Conservation (phyloP, 2,329 filamentous ascomycete species). For the Trichophyton schoenleinii region DNA sequence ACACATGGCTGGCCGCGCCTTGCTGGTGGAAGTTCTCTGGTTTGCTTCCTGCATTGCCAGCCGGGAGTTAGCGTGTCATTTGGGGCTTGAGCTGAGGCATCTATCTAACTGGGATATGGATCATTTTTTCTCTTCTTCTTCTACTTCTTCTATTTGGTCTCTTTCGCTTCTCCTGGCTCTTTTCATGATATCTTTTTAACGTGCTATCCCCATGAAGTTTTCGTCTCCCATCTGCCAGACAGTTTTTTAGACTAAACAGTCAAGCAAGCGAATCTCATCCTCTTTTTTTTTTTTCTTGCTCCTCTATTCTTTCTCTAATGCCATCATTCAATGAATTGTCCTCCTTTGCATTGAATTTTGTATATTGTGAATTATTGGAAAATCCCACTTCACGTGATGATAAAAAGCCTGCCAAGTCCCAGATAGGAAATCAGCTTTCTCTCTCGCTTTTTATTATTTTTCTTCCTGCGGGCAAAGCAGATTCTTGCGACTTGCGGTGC, state of each 20-base stretch:
- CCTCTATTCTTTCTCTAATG: neutral
- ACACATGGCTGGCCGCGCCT: too few species aligned
- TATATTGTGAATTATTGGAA: neutral
- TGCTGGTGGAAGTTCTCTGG: neutral
- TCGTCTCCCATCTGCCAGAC: neutral
- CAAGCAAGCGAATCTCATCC: neutral
- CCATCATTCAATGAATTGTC: neutral
- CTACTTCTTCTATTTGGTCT: neutral
- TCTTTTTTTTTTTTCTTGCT: neutral
- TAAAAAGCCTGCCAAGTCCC: constrained; percentile 1
- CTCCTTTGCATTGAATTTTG: neutral
- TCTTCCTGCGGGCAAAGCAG: neutral
- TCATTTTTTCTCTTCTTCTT: neutral
- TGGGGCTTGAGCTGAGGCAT: neutral
- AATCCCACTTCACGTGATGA: constrained; percentile 4
- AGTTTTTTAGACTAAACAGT: neutral
- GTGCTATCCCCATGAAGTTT: neutral
- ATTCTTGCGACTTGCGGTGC: neutral
- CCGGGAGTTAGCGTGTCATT: neutral
- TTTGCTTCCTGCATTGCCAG: neutral
- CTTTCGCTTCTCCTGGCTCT: neutral
- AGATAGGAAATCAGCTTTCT: neutral
- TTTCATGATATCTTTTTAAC: neutral
- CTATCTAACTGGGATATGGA: neutral
- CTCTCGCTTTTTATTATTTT: neutral